Base-by-base conservation (phyloP, 2,329 filamentous ascomycete genomes). In the Aspergillus fijiensis region DNA sequence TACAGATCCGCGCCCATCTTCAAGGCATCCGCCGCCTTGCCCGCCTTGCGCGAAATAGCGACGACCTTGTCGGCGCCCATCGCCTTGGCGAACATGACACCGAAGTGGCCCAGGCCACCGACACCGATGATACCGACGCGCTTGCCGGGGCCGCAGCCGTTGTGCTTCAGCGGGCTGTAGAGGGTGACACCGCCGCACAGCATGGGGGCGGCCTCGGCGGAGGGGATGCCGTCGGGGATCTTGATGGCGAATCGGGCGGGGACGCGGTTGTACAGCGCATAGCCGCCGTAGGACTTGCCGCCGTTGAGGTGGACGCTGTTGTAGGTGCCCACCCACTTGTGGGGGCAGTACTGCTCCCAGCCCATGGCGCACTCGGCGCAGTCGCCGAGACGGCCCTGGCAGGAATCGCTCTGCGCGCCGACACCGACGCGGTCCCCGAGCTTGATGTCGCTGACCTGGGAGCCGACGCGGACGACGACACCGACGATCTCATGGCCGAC, bases 181-280 rank as follows among this genome's bases (percentile, higher is more conserved):
- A 88, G 83, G 0, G 91, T 95, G 55, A 93, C 82, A 16, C 91
- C 91, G 11, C 87, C 91, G 68, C 91, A 95, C 51, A 95, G 81
- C 81, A 95, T 89, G 0, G 90, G 90, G 0, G 89, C 85, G 0
- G 84, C 85, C 31, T 81, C 77, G 21, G 79, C 80, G 49, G 78
- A 81, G 3, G 76, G 62, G 29, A 87, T 69, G 0, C 60, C 71
- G 39, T 83, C 80, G 0, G 85, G 85, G 60, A 87, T 86, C 73
- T 80, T 84, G 67, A 86, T 73, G 0, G 81, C 81, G 65, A 91
- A 92, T 66, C 84, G 82, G 5, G 75, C 77, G 2, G 81, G 80
- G 0, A 79, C 79, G 11, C 87, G 81, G 67, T 82, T 81, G 67
- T 87, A 83, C 59, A 81, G 72, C 3, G 81, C 82, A 67, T 87